Conservation (phyloP, 163 green algal genomes). For the Chloromonas sp. region DNA sequence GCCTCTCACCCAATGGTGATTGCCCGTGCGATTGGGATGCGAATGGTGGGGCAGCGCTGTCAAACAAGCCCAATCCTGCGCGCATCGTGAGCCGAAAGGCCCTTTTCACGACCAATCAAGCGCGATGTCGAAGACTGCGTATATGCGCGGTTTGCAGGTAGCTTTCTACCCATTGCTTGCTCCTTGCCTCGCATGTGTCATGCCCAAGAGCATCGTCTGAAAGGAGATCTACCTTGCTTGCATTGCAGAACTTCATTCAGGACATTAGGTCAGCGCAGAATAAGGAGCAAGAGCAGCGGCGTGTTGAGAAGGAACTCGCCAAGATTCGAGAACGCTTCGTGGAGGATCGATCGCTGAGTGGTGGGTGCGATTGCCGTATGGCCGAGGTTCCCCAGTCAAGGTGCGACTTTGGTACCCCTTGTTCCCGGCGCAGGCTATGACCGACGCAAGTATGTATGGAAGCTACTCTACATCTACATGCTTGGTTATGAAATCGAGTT, state of each 20-base stretch:
- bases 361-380: slow-evolving; percentile 10
- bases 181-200: background rate
- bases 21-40: no score
- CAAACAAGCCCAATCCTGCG: no score
- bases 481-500: slow-evolving; percentile 99
- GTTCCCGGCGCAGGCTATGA: slow-evolving; percentile 80
- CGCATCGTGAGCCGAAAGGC: no score
- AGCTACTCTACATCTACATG: slow-evolving; percentile 99
- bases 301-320: slow-evolving; percentile 96
- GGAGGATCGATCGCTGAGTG: slow-evolving; percentile 42
- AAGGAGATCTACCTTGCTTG: background rate
- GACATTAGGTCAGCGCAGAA: slow-evolving; percentile 86
- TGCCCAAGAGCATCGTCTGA: background rate
- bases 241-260: slow-evolving; percentile 84
- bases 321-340: slow-evolving; percentile 96
- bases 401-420: no score
- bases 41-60: no score
- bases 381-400: no score
- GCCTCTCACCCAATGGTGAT: no score
- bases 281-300: slow-evolving; percentile 85
- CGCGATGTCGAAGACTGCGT: background rate
- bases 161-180: background rate
- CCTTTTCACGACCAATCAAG: background rate
- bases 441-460: slow-evolving; percentile 99
- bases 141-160: slow-evolving; percentile 2